These are phyloP conservation scores for Termitomyces sp. DNA, from an alignment of 768 basidiomycete genomes.

Conservation along the genomic window DNA sequence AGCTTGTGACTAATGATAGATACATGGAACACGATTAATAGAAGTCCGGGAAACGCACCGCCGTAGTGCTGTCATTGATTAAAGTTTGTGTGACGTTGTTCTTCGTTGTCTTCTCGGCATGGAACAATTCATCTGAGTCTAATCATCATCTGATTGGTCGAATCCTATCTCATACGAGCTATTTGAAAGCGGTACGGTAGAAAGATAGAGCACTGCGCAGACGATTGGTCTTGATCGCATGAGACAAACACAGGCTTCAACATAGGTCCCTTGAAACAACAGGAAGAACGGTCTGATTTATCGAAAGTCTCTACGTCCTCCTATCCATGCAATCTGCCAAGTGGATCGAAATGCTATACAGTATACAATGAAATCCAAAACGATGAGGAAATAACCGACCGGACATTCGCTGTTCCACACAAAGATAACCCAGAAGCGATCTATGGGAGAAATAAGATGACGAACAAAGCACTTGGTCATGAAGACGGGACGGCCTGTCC, in stretches of 20 bases:
- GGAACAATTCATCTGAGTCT: too few relatives aligned
- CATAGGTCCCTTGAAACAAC: neutral
- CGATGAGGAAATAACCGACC: neutral
- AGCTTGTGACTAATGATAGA: too few relatives aligned
- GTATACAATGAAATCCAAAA: neutral
- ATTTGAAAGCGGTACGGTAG: neutral
- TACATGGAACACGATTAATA: neutral
- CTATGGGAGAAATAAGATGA: neutral
- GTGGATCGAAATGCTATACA: neutral
- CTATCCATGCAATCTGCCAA: neutral
- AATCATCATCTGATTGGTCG: neutral
- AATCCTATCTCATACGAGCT: neutral
- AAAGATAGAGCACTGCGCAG: neutral
- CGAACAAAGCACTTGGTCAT: neutral
- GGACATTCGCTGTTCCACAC: neutral
- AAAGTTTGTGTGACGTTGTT: neutral
- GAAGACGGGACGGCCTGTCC: neutral
- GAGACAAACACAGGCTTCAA: neutral
- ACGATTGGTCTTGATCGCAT: neutral
- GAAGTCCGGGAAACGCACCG: too few relatives aligned
- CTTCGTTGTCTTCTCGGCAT: neutral
- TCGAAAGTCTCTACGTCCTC: neutral
- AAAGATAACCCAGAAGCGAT: neutral
- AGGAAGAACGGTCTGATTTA: neutral
- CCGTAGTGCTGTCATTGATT: neutral